A percentile compares a stretch with the other conserved stretches of the same genome.
Evolutionary conservation across 2,329 filamentous ascomycete species (phyloP).

Genomic region (Cryphonectria naterciae): DNA sequence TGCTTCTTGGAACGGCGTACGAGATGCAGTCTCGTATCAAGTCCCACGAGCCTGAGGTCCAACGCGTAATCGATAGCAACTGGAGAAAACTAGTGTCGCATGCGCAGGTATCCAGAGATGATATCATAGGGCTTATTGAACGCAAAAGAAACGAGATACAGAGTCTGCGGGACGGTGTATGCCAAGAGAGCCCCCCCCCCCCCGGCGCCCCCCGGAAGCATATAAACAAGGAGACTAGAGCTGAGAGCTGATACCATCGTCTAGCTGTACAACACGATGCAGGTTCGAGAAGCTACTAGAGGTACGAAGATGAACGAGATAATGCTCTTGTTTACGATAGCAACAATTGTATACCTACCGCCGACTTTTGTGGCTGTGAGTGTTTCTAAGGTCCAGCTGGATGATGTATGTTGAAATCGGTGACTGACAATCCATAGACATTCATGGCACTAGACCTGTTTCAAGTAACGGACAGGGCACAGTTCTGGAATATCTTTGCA

Average conservation of each 20-base stretch:
- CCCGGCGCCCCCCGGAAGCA: neutral
- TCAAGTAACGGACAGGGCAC: neutral
- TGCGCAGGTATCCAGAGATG: neutral
- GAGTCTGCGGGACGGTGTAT: neutral
- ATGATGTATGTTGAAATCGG: neutral
- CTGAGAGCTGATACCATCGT: neutral
- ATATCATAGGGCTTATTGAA: neutral
- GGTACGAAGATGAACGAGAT: neutral
- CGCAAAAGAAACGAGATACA: neutral
- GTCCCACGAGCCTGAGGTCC: neutral
- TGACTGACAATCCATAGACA: neutral
- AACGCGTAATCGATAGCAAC: neutral
- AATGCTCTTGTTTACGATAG: conserved; percentile 2
- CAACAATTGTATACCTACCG: neutral
- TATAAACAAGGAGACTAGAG: neutral
- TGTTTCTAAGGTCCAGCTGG: neutral
- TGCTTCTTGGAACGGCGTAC: neutral
- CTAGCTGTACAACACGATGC: neutral
- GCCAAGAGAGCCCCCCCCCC: neutral
- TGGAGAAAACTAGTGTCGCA: neutral
- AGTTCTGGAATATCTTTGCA: neutral
- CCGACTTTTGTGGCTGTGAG: neutral
- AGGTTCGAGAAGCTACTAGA: neutral
- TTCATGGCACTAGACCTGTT: neutral
- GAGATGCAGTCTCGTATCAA: neutral